Base-by-base conservation (phyloP, 805 yeast genomes). In the Zygosaccharomyces siamensis region DNA sequence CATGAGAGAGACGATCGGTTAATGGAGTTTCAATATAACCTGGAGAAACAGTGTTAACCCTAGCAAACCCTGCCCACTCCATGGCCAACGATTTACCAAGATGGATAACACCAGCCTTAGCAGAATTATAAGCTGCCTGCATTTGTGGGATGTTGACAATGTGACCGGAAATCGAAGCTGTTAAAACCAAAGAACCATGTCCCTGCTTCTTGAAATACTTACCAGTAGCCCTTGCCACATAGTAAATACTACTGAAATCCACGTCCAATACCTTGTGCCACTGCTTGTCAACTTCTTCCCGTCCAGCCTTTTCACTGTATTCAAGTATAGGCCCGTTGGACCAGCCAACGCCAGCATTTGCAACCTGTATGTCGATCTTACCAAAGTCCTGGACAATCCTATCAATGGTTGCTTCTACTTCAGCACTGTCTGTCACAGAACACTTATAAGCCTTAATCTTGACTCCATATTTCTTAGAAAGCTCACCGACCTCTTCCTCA, bases 101-200 rank as follows among this genome's bases (percentile, higher is more conserved):
- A 62, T 89, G 95, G 55, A 83, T 64, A 24, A 86, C 82, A 10
- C 82, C 96, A 36, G 96, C 95, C 73, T 88, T 89, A 57, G 89
- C 86, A 12, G 89, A 87, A 62, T 88, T 88, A 73, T 88, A 88
- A 35, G 85, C 81, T 11, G 95, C 85, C 71, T 89, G 96, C 63
- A 80, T 73, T 67, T 89, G 93, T 21, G 97, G 97, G 53, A 81
- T 79, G 68, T 89, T 89, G 59, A 81, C 93, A 59, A 89, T 83
- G 70, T 83, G 89, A 12, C 87, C 96, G 24, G 93, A 84, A 86
- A 89, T 89, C 35, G 95, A 86, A 4, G 95, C 89, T 4, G 97
- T 89, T 68, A 86, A 76, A 57, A 89, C 80, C 58, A 89, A 73
- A 1, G 95, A 84, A 28, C 97, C 96, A 50, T 68, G 69, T 14